These are phyloP conservation scores for Lepidium africanum DNA, from an alignment of 345 rosid species.

Conservation along the genomic window DNA sequence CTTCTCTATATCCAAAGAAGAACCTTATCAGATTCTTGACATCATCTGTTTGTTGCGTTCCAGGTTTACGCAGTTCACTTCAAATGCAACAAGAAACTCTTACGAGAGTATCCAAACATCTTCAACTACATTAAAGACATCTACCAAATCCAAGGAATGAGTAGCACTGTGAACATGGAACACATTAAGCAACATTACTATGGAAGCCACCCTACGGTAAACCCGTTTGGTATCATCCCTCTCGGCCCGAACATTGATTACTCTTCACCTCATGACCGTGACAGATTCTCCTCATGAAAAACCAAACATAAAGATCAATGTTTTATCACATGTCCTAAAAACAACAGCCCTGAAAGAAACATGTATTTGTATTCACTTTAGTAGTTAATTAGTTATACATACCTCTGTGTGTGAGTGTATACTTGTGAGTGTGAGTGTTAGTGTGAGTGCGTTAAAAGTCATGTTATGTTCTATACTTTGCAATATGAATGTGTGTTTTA, in stretches of 20 bases:
- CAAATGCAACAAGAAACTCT: constrained; percentile 79
- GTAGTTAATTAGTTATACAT: not conserved
- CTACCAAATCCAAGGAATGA: constrained; percentile 52
- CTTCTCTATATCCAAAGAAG: not conserved
- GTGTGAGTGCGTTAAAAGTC: not conserved
- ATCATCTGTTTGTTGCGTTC: not conserved
- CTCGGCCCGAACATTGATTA: constrained; percentile 52
- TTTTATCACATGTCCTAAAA: not conserved
- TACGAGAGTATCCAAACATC: constrained; percentile 62
- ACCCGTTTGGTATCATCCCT: constrained; percentile 64
- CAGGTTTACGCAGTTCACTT: constrained; percentile 76
- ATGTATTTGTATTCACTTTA: not conserved
- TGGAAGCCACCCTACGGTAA: constrained; percentile 66
- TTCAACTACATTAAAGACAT: constrained; percentile 66
- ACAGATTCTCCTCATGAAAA: constrained; percentile 28
- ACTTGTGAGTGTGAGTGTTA: not conserved
- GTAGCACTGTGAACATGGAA: constrained; percentile 57
- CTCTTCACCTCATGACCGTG: constrained; percentile 47
- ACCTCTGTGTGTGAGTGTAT: not conserved
- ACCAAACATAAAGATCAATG: not conserved
- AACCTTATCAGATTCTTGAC: not conserved
- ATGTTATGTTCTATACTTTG: not conserved
- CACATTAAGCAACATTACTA: constrained; percentile 72
- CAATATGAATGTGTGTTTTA: not conserved
- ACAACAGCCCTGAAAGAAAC: not conserved